phyloP scores from a whole-genome alignment of 2,329 filamentous ascomycete genomes.

The Clonostachys rosea region DNA sequence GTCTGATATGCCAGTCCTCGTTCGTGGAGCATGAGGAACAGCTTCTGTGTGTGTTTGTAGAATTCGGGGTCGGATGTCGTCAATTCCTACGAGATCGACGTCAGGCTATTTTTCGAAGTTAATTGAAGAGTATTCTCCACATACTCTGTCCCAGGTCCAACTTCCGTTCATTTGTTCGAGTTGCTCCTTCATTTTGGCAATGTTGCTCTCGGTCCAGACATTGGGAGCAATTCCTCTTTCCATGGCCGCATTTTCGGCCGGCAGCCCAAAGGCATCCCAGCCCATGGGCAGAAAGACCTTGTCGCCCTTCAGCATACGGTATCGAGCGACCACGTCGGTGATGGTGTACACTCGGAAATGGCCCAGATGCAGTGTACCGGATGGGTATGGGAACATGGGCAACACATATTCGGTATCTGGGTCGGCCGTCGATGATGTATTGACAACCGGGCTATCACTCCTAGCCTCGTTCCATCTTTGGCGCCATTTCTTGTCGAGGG shows the following conservation, averaged over 20 bases:
- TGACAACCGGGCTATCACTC: slow-evolving; percentile 1
- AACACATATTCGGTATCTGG: slow-evolving; percentile 61
- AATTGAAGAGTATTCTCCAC: slow-evolving; percentile 23
- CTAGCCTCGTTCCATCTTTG: slow-evolving; percentile 30
- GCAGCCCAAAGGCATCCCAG: slow-evolving; percentile 89
- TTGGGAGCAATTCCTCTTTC: slow-evolving; percentile 75
- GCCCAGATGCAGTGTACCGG: slow-evolving; percentile 79
- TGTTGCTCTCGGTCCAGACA: slow-evolving; percentile 76
- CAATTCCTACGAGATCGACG: slow-evolving; percentile 56
- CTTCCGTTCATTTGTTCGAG: slow-evolving; percentile 72
- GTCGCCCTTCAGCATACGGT: slow-evolving; percentile 67
- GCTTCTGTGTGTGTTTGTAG: slow-evolving; percentile 83
- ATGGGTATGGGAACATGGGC: slow-evolving; percentile 93
- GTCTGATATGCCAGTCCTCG: slow-evolving; percentile 77
- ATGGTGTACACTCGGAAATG: slow-evolving; percentile 89
- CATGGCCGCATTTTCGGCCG: slow-evolving; percentile 87
- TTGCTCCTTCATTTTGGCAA: slow-evolving; percentile 80
- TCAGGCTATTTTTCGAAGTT: background rate
- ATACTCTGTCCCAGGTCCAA: slow-evolving; percentile 79
- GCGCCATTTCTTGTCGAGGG: slow-evolving; percentile 47
- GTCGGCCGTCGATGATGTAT: slow-evolving; percentile 6
- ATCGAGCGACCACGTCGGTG: slow-evolving; percentile 78
- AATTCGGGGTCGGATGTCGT: slow-evolving; percentile 80
- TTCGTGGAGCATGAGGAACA: slow-evolving; percentile 75
- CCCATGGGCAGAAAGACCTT: slow-evolving; percentile 85